These are phyloP conservation scores for Pouteria glomerata DNA, from an alignment of 148 eudicot species.

Conservation along the genomic window DNA sequence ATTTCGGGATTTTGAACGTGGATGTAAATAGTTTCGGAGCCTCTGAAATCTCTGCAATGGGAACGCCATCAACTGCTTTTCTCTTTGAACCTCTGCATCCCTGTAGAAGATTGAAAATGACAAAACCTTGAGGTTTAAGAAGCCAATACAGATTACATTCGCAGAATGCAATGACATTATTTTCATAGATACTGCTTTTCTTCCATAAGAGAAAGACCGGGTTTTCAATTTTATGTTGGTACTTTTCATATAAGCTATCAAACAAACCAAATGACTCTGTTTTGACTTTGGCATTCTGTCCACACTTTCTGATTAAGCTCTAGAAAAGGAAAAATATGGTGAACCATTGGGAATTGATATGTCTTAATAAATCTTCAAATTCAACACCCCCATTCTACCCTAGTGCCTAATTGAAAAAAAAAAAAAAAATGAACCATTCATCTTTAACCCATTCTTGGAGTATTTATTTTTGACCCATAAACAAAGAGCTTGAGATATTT, in stretches of 20 bases:
- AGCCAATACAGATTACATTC: background rate
- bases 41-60: constrained; percentile 23
- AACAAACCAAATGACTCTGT: too few species aligned
- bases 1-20: constrained; percentile 54
- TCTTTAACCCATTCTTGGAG: too few species aligned
- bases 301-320: background rate
- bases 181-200: background rate
- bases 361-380: too few species aligned
- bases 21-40: constrained; percentile 58
- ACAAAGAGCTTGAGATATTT: too few species aligned
- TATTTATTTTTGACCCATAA: too few species aligned
- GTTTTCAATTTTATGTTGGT: too few species aligned
- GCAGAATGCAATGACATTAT: background rate
- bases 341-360: background rate
- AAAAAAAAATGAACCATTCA: background rate
- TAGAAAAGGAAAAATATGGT: background rate
- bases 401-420: too few species aligned
- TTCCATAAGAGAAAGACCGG: background rate
- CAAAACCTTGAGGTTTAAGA: background rate
- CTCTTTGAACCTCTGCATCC: constrained; percentile 16
- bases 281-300: background rate
- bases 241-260: too few species aligned
- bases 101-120: constrained; percentile 4
- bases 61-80: constrained; percentile 17
- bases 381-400: too few species aligned